These are phyloP conservation scores for Austroboletus niveus DNA, from an alignment of 1,284 basidiomycete genomes.

Conservation along the genomic window DNA sequence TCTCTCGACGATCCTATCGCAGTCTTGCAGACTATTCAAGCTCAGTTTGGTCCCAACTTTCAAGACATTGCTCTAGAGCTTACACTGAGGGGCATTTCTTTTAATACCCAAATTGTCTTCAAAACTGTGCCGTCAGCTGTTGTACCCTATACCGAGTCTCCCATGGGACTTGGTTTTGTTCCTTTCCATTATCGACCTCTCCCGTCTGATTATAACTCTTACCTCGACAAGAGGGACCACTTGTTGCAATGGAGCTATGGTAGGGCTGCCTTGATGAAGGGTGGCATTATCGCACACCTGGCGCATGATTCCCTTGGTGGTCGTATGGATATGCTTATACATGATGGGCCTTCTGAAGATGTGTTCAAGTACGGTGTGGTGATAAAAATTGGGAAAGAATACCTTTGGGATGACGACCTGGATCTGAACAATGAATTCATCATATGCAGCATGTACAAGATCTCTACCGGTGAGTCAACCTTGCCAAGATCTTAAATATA, in stretches of 20 bases:
- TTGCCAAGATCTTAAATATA: too few species aligned
- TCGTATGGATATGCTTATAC: neutral
- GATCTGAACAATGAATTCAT: slow-evolving; percentile 1
- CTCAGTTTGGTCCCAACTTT: neutral
- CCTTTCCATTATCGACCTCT: neutral
- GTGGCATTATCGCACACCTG: neutral
- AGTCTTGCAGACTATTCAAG: neutral
- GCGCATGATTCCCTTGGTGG: too few species aligned
- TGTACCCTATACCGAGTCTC: too few species aligned
- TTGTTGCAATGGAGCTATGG: neutral
- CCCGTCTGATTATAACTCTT: neutral
- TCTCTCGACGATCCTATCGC: neutral
- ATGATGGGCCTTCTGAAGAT: neutral
- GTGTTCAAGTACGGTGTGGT: neutral
- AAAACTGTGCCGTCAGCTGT: neutral
- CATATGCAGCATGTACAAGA: slow-evolving; percentile 4
- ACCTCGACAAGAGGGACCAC: neutral
- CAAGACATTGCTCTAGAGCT: neutral
- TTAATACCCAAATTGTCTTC: neutral
- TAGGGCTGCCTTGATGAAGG: neutral
- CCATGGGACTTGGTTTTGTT: neutral
- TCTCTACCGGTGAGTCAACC: neutral
- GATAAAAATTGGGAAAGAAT: neutral
- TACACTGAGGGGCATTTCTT: neutral
- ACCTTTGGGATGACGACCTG: slow-evolving; percentile 1